phyloP scores from a whole-genome alignment of 1,284 basidiomycete species.

The Apiotrichum porosum region DNA sequence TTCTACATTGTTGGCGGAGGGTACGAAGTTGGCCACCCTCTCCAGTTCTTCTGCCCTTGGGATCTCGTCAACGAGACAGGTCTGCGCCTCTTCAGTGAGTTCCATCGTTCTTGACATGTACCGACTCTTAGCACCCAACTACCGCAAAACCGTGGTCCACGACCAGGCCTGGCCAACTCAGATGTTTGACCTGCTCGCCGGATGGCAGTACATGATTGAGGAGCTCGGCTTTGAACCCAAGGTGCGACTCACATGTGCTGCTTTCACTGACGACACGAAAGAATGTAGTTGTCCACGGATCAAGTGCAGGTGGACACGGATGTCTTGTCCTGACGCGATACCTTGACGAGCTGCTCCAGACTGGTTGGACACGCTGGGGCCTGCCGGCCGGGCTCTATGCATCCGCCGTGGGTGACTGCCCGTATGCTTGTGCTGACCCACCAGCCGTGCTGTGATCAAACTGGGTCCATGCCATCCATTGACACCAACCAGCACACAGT shows the following conservation, averaged over 20 bases:
- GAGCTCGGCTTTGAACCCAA: slow-evolving; percentile 13
- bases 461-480: slow-evolving; percentile 7
- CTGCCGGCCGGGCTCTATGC: slow-evolving; percentile 8
- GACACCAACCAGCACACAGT: slow-evolving; percentile 9
- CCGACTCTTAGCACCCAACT: slow-evolving; percentile 11
- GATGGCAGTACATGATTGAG: slow-evolving; percentile 10
- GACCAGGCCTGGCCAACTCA: slow-evolving; percentile 7
- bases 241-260: not conserved
- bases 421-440: not conserved
- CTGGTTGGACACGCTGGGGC: slow-evolving; percentile 4
- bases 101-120: not conserved
- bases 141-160: slow-evolving; percentile 13
- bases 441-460: slow-evolving; percentile 10
- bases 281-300: slow-evolving; percentile 14
- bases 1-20: slow-evolving; percentile 16
- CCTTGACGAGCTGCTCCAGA: slow-evolving; percentile 9
- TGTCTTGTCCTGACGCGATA: slow-evolving; percentile 10
- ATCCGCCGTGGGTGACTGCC: not conserved
- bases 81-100: slow-evolving; percentile 3
- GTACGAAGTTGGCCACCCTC: slow-evolving; percentile 12
- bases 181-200: slow-evolving; percentile 12
- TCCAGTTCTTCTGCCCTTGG: slow-evolving; percentile 4
- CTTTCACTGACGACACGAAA: not conserved
- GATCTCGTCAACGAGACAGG: slow-evolving; percentile 1
- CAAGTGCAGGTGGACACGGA: slow-evolving; percentile 10